A percentile compares a stretch with the other conserved stretches of the same genome.
Conservation (phyloP, 108 stramenopile genomes). For the Chaetoceros muelleri region DNA sequence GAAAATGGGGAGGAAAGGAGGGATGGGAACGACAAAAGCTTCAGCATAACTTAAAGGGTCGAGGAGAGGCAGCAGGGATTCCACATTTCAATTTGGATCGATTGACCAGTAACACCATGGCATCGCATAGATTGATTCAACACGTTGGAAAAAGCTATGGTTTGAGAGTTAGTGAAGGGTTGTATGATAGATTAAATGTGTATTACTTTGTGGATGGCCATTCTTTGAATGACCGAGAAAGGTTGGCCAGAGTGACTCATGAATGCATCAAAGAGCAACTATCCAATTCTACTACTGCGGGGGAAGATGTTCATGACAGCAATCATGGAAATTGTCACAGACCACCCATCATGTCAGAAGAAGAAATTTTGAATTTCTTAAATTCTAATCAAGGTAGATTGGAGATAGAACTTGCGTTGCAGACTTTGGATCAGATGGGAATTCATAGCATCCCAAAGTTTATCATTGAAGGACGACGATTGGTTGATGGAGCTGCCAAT, state of each 20-base stretch:
- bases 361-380: conserved; percentile 51
- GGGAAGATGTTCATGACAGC: conserved; percentile 7
- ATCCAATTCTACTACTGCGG: too few relatives aligned
- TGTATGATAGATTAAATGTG: conserved; percentile 69
- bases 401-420: conserved; percentile 52
- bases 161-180: conserved; percentile 48
- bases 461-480: conserved; percentile 59
- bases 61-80: conserved; percentile 69
- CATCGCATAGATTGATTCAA: conserved; percentile 75
- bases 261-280: conserved; percentile 26
- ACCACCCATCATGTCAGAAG: conserved; percentile 19
- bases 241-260: conserved; percentile 36
- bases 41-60: conserved; percentile 64
- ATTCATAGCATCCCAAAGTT: conserved; percentile 79
- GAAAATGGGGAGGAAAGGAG: conserved; percentile 71
- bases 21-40: conserved; percentile 71
- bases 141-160: conserved; percentile 67
- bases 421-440: conserved; percentile 38
- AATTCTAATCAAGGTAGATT: conserved; percentile 45
- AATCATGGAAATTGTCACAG: conserved; percentile 5
- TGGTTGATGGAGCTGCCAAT: conserved; percentile 69
- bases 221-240: conserved; percentile 40
- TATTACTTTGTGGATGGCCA: conserved; percentile 73
- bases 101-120: conserved; percentile 75
- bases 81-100: conserved; percentile 80